Evolutionary conservation across 768 basidiomycete species (phyloP).

Genomic region (Dacryopinax spathularia): DNA sequence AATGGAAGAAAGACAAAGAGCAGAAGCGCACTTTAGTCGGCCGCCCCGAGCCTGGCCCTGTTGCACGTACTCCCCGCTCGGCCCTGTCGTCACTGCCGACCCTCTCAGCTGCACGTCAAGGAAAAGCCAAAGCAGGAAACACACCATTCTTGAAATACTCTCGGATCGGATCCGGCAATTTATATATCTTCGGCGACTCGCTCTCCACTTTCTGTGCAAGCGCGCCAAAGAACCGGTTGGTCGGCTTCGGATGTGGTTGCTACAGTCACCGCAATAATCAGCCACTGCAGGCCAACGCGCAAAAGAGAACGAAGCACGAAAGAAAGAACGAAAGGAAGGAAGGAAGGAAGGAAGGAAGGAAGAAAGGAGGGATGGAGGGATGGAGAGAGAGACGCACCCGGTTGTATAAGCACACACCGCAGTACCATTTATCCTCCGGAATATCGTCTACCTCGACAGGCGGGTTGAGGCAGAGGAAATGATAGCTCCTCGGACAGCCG

Average conservation of each 20-base stretch:
- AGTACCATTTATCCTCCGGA: conserved; percentile 59
- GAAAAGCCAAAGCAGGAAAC: conserved; percentile 16
- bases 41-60: conserved; percentile 58
- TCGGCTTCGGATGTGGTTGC: conserved; percentile 4
- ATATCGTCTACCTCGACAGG: conserved; percentile 82
- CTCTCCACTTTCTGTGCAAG: conserved; percentile 56
- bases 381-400: conserved; percentile 9
- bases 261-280: not conserved
- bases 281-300: not conserved
- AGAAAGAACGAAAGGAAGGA: conserved; percentile 39
- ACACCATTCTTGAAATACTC: conserved; percentile 75
- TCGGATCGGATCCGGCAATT: conserved; percentile 73
- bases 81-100: conserved; percentile 52
- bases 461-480: conserved; percentile 92
- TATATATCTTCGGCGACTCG: conserved; percentile 64
- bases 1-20: conserved; percentile 8
- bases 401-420: conserved; percentile 24
- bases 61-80: conserved; percentile 75
- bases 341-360: conserved; percentile 45
- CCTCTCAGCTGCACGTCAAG: not conserved
- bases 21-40: conserved; percentile 58
- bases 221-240: conserved; percentile 25
- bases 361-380: conserved; percentile 6
- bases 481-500: conserved; percentile 90
- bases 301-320: conserved; percentile 4